Percentiles rank a stretch among this genome's conserved stretches.
Conservation (phyloP, 495 filamentous ascomycete species). For the Penicillium silybi region DNA sequence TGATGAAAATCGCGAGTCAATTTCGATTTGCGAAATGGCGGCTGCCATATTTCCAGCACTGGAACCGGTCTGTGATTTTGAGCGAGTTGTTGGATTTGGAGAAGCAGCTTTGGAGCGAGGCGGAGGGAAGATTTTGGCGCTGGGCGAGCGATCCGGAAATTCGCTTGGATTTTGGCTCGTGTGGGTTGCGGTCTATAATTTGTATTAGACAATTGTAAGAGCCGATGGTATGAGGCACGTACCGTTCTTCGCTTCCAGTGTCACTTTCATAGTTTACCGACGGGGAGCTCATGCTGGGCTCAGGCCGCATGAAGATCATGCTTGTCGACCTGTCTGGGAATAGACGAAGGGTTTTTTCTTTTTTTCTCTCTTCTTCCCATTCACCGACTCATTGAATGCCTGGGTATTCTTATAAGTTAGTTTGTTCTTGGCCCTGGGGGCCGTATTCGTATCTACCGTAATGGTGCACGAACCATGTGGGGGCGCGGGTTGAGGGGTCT, state of each 20-base stretch:
- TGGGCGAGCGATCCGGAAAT: conserved; percentile 35
- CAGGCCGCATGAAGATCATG: conserved; percentile 3
- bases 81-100: conserved; percentile 40
- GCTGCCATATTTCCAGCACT: conserved; percentile 37
- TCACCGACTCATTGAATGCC: background rate
- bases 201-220: background rate
- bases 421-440: background rate
- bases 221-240: background rate
- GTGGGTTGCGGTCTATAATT: conserved; percentile 12
- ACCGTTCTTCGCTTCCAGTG: conserved; percentile 24
- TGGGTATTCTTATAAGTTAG: conserved; percentile 2
- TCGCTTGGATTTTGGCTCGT: conserved; percentile 21
- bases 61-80: conserved; percentile 26
- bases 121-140: conserved; percentile 33
- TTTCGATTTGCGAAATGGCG: conserved; percentile 28
- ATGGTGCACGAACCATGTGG: conserved; percentile 13
- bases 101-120: conserved; percentile 28
- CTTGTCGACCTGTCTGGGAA: background rate
- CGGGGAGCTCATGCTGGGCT: conserved; percentile 9
- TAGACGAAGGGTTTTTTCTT: background rate
- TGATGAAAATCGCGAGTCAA: conserved; percentile 18
- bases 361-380: background rate
- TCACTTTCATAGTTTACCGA: conserved; percentile 22
- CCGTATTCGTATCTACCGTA: conserved; percentile 10
- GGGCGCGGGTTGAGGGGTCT: conserved; percentile 1